phyloP scores from a whole-genome alignment of 1,139 yeast genomes.

The Maudiozyma humilis region DNA sequence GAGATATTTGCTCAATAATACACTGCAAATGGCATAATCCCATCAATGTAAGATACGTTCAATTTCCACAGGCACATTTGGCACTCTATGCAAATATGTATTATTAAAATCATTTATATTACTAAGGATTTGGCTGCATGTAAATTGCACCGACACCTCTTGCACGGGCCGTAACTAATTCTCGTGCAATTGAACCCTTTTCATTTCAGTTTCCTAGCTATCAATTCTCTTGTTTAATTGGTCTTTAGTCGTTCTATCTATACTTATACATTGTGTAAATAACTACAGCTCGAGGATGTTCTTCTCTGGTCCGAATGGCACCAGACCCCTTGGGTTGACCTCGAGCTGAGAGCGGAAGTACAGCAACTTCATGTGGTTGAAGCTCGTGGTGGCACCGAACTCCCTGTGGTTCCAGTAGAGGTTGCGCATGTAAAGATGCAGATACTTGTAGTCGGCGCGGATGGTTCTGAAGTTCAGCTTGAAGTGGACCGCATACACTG shows the following conservation, averaged over 20 bases:
- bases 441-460: conserved; percentile 63
- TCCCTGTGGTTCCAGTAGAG: conserved; percentile 75
- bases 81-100: too few species aligned
- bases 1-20: too few species aligned
- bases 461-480: conserved; percentile 77
- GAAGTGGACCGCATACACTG: conserved; percentile 84
- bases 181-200: too few species aligned
- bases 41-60: too few species aligned
- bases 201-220: too few species aligned
- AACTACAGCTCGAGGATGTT: conserved; percentile 7
- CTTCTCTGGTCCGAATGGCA: conserved; percentile 9
- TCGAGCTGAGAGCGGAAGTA: conserved; percentile 55
- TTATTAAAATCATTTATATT: too few species aligned
- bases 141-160: too few species aligned
- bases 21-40: too few species aligned
- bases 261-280: not conserved
- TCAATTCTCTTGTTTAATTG: not conserved
- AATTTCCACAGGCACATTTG: too few species aligned
- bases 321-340: conserved; percentile 8
- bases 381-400: conserved; percentile 67
- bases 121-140: too few species aligned
- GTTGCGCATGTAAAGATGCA: conserved; percentile 69
- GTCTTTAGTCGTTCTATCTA: not conserved
- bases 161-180: too few species aligned
- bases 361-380: conserved; percentile 79